Percentiles rank a stretch among this genome's conserved stretches.
phyloP scores from a whole-genome alignment of 1,139 yeast genomes.

The Meyerozyma elateridarum region DNA sequence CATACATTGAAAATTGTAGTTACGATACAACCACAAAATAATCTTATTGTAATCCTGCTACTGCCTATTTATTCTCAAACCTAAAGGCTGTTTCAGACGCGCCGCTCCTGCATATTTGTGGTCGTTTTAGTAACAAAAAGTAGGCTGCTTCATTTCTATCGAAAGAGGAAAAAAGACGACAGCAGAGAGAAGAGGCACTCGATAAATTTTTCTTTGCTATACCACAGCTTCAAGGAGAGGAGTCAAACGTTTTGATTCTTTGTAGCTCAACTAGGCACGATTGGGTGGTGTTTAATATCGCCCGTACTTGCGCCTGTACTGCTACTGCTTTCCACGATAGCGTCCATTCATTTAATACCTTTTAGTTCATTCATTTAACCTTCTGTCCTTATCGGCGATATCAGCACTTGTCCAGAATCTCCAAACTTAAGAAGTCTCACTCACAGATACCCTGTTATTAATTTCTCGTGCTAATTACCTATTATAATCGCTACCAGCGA shows the following conservation, averaged over 20 bases:
- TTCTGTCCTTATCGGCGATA: not conserved
- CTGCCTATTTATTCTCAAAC: no score
- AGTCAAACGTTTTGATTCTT: no score
- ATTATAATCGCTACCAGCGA: not conserved
- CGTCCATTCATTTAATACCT: conserved; percentile 3
- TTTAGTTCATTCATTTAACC: not conserved
- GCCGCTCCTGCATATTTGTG: conserved; percentile 4
- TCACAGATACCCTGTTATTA: not conserved
- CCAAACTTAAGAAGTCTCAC: no score
- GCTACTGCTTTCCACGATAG: conserved; percentile 1
- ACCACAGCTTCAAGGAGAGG: conserved; percentile 2
- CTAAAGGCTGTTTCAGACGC: conserved; percentile 5
- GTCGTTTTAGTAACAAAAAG: conserved; percentile 3
- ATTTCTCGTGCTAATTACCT: not conserved
- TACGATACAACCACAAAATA: no score
- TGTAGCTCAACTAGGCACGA: no score
- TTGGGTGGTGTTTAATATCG: no score
- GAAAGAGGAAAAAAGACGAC: conserved; percentile 4
- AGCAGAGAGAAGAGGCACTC: no score
- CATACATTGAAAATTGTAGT: no score
- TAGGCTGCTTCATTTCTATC: not conserved
- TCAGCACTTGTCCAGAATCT: no score
- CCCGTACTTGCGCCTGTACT: not conserved
- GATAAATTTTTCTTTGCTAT: not conserved
- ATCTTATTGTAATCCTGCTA: no score